Evolutionary conservation across 2,329 filamentous ascomycete genomes (phyloP), one percentile per base, ranked within the genome.

Genomic region (Arthrobotrys iridis): DNA sequence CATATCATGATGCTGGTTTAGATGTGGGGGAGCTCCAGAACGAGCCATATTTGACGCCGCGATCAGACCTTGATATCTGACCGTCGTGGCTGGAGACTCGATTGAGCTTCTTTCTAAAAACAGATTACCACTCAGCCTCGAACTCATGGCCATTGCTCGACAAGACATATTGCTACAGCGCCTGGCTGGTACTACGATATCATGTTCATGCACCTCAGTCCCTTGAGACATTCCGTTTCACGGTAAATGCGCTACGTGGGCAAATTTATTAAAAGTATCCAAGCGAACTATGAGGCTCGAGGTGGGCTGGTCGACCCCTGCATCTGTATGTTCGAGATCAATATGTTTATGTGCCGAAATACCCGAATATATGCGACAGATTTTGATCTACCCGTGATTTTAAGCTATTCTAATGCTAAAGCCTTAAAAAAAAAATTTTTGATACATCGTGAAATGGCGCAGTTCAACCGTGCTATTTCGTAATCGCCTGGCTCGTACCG

Each of bases 1-100:
- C 37, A 18, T 30, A 55, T 37, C 50, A 55, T 6, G 20, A 18
- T 22, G 50, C 15, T 18, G n/a, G 46, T 37, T n/a, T 35, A 3
- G 15, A 35, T 43, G 40, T 22, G 40, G 40, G 50, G 30, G 50
- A 55, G 50, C 30, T 55, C 50, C 50, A n/a, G n/a, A n/a, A n/a
- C n/a, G 50, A 24, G 30, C 30, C 18, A 37, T 33, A 35, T 15
- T 11, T 35, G 28, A 52, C n/a, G n/a, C 50, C 11, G 50, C 50
- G 50, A 55, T 55, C 50, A 55, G 50, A 55, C 50, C 50, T 55
- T 13, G 30, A 24, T 35, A 37, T 55, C 50, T 55, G 50, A 55
- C 50, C 50, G 30, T 35, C 37, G 50, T 37, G 30, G 46, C 46
- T 52, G 6, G 6, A 18, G 13, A 3, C 2, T 33, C 2, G n/a